These are phyloP conservation scores for Ligustrum vulgare DNA, from an alignment of 257 asterid species.

Conservation along the genomic window DNA sequence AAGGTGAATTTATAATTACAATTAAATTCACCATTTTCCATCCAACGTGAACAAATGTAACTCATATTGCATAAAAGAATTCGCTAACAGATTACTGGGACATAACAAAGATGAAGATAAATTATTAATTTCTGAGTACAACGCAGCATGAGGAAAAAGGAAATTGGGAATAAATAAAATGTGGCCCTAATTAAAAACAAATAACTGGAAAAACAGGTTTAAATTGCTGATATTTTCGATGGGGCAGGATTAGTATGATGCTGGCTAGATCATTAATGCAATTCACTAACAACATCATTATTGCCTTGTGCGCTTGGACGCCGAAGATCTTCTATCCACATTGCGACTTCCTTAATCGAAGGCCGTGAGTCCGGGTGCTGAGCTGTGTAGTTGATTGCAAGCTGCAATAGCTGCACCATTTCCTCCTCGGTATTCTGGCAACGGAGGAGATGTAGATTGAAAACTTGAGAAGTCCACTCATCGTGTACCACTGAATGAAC, in stretches of 20 bases:
- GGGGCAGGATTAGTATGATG: background rate
- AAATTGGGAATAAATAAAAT: background rate
- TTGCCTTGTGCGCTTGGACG: constrained; percentile 30
- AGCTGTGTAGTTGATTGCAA: constrained; percentile 73
- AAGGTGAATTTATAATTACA: constrained; percentile 58
- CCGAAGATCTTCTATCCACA: constrained; percentile 51
- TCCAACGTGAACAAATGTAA: constrained; percentile 46
- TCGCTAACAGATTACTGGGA: background rate
- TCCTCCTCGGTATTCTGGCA: constrained; percentile 62
- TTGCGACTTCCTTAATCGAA: constrained; percentile 46
- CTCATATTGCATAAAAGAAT: constrained; percentile 26
- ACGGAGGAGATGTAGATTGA: constrained; percentile 66
- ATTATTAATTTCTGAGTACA: background rate
- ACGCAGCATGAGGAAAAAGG: background rate
- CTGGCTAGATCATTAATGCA: constrained; percentile 21
- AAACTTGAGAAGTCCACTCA: constrained; percentile 85
- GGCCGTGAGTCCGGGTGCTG: constrained; percentile 81
- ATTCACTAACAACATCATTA: constrained; percentile 50
- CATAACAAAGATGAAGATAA: too few species aligned
- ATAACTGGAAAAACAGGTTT: background rate
- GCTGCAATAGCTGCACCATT: constrained; percentile 84
- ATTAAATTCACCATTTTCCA: constrained; percentile 47
- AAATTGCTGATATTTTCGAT: background rate
- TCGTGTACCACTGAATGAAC: constrained; percentile 74
- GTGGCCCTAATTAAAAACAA: background rate